Base-by-base conservation (phyloP, 768 basidiomycete species). In the Cytidiella melzeri region DNA sequence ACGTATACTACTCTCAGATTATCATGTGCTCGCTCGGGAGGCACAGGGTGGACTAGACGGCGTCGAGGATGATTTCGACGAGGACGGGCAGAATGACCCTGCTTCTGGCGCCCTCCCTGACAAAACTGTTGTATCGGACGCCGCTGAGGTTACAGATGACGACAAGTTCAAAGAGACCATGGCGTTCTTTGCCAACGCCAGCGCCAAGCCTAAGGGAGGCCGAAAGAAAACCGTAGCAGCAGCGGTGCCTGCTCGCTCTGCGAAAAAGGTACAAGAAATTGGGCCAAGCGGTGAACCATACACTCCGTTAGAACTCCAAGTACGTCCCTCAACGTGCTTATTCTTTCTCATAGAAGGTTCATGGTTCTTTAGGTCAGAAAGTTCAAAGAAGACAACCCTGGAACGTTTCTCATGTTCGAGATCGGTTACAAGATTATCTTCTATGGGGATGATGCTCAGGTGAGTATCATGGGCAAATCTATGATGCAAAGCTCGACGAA, bases 391-490 rank as follows among this genome's bases (percentile, higher is more conserved):
- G 76, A 82, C 18, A 72, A 89, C 63, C 73, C 76, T 1, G 85
- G 75, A 10, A 80, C 79, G 3, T 54, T 93, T 28, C 70, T 93
- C 11, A 81, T 92, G 75, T 70, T 93, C 20, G 84, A 92, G 63
- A 81, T 85, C 24, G 91, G 91, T 4, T 93, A 93, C 64, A 92
- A 85, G 63, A 85, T 81, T 62, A 77, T 73, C 46, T 92, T 94
- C 64, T 92, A 83, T 57, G 84, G 81, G 43, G 83, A 92, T 19
- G 92, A 93, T 59, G 92, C 92, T 1, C 80, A 81, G 72, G 88
- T 83, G 44, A 34, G 63, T 51, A 27, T 24, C 19, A 21, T 36
- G 19, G 26, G 5, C 24, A 23, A 1, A 26, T 12, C 36, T 23
- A 51, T 30, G 15, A 27, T 45, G 13, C 3, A 27, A 12, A 26